These are phyloP conservation scores for Aspergillus udagawae DNA, from an alignment of 2,329 filamentous ascomycete species.

Conservation along the genomic window DNA sequence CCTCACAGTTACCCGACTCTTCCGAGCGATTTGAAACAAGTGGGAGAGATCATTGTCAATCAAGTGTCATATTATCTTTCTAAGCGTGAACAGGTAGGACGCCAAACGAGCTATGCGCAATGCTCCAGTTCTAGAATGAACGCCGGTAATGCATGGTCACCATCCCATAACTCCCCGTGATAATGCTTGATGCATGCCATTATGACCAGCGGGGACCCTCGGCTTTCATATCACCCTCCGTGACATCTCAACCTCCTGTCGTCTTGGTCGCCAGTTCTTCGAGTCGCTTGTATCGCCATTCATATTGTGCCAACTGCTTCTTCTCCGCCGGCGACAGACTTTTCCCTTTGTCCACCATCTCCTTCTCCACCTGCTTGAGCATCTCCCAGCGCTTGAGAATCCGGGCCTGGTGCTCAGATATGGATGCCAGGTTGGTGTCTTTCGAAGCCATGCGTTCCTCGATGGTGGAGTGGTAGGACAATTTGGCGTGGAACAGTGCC, in stretches of 20 bases:
- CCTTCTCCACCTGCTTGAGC: conserved; percentile 31
- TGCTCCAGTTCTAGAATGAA: conserved; percentile 15
- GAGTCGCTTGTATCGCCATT: conserved; percentile 32
- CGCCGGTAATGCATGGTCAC: conserved; percentile 21
- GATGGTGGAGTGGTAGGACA: conserved; percentile 33
- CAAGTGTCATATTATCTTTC: background rate
- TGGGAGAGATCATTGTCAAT: background rate
- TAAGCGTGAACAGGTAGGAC: background rate
- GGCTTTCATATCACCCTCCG: conserved; percentile 1
- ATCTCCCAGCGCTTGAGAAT: conserved; percentile 36
- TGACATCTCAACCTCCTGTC: conserved; percentile 8
- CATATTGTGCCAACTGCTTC: conserved; percentile 31
- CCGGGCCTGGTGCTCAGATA: conserved; percentile 30
- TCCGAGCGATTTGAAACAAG: background rate
- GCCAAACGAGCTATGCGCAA: background rate
- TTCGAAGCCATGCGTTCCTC: conserved; percentile 29
- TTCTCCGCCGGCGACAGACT: conserved; percentile 27
- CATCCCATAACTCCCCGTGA: conserved; percentile 2
- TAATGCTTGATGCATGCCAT: background rate
- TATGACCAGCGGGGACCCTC: background rate
- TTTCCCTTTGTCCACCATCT: conserved; percentile 29
- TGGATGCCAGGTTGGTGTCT: conserved; percentile 30
- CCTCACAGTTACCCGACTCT: background rate
- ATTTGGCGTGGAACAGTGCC: conserved; percentile 34
- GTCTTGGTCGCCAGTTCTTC: conserved; percentile 29